These are phyloP conservation scores for Boletellus dicymbophilus DNA, from an alignment of 1,284 basidiomycete genomes.

Conservation along the genomic window DNA sequence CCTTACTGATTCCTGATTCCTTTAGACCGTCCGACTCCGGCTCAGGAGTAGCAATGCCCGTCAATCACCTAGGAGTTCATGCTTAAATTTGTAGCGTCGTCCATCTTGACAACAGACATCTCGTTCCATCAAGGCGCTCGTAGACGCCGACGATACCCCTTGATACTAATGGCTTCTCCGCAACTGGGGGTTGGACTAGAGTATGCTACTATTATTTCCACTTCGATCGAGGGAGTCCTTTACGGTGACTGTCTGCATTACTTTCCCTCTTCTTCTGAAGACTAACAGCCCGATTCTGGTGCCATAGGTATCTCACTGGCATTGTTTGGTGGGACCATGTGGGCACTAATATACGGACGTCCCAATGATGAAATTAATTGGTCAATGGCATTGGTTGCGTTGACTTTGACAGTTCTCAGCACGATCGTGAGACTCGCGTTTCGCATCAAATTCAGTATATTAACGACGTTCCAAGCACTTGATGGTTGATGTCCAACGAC, in stretches of 20 bases:
- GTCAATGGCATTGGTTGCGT: constrained; percentile 20
- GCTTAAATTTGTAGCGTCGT: not conserved
- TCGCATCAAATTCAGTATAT: not conserved
- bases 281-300: constrained; percentile 2
- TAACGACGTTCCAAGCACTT: constrained; percentile 20
- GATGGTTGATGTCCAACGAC: constrained; percentile 18
- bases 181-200: constrained; percentile 17
- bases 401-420: constrained; percentile 16
- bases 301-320: constrained; percentile 24
- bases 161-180: constrained; percentile 1
- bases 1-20: too few species aligned
- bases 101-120: not conserved
- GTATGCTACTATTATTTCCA: constrained; percentile 19
- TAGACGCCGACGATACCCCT: not conserved
- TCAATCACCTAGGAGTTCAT: not conserved
- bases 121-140: not conserved
- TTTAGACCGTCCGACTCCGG: not conserved
- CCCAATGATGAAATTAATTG: constrained; percentile 17
- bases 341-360: constrained; percentile 18
- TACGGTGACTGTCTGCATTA: constrained; percentile 17
- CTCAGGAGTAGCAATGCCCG: not conserved
- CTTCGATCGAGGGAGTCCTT: constrained; percentile 22
- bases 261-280: not conserved
- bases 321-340: constrained; percentile 24
- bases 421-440: constrained; percentile 16